Evolutionary conservation across 768 basidiomycete genomes (phyloP), one percentile per base, ranked within the genome.

Genomic region (Pulveroboletus sp.): DNA sequence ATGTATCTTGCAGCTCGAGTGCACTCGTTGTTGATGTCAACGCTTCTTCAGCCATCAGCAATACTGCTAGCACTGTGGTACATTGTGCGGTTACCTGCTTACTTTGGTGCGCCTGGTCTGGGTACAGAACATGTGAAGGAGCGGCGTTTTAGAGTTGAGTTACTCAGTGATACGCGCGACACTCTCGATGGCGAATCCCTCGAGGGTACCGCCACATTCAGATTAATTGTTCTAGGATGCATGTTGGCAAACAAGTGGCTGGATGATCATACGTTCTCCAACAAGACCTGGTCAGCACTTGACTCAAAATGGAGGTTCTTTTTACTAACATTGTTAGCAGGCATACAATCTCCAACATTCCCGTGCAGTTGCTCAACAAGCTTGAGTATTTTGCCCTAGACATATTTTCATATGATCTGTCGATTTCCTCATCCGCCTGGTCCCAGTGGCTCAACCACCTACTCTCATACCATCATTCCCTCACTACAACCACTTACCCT

Each of bases 211-310:
- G 82, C 81, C 1, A 81, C 84, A 10, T 90, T 89, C 67, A 80
- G 85, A 46, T 73, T 91, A 38, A 73, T 90, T 50, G 77, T 91
- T 21, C 73, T 91, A 21, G 89, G 89, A 17, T 89, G 82, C 54
- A 89, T 91, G 87, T 71, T 91, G 31, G 86, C 88, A 17, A 90
- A 90, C 67, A 91, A 91, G 69, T 90, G 89, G 89, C 63, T 91
- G 56, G 88, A 90, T 56, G 89, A 91, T 58, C 89, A 91, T 60
- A 90, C 89, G 0, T 91, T 90, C 68, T 89, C 87, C 36, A 90
- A 90, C 70, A 90, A 89, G 72, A 91, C 89, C 47, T 91, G 89
- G 89, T 89, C 65, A 52, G 82, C 64, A 33, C 4, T 4, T 26
- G 14, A 10, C 33, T 14, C 6, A 2, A 28, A 31, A 39, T 36